Evolutionary conservation across 2,329 filamentous ascomycete species (phyloP).

Genomic region (Cordyceps cicadae): DNA sequence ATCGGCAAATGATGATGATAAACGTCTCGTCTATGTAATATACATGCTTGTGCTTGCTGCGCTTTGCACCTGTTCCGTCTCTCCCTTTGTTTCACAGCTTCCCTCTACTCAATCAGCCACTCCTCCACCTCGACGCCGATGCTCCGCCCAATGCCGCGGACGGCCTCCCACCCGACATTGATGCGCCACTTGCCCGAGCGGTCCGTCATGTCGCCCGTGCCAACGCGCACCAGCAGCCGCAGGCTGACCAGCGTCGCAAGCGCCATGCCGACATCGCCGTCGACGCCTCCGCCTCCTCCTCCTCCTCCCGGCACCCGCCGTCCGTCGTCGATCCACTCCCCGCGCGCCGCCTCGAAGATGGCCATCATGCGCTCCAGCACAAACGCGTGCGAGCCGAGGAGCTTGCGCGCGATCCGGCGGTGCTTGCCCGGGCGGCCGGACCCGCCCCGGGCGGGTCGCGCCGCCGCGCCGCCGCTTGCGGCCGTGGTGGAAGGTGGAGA

Average conservation of each 20-base stretch:
- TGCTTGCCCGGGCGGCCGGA: conserved; percentile 38
- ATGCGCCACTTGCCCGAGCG: conserved; percentile 67
- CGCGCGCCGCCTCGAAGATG: conserved; percentile 61
- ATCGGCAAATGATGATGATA: neutral
- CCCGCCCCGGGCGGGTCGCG: conserved; percentile 22
- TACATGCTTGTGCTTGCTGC: neutral
- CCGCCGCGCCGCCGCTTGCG: conserved; percentile 42
- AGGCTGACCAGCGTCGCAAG: conserved; percentile 67
- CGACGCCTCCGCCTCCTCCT: conserved; percentile 27
- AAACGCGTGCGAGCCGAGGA: conserved; percentile 70
- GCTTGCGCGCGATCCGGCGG: conserved; percentile 66
- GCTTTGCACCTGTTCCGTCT: neutral
- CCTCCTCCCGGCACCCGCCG: conserved; percentile 18
- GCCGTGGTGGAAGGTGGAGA: conserved; percentile 60
- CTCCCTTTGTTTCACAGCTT: too few species aligned
- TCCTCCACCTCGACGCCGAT: conserved; percentile 74
- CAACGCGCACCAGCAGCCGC: conserved; percentile 59
- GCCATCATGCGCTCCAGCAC: conserved; percentile 70
- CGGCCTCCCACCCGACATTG: conserved; percentile 70
- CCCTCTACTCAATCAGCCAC: conserved; percentile 57
- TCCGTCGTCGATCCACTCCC: conserved; percentile 39
- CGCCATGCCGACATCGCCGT: conserved; percentile 52
- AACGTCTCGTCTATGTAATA: neutral
- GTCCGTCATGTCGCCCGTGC: conserved; percentile 58
- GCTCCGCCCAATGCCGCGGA: conserved; percentile 59